phyloP scores from a whole-genome alignment of 371 early-diverging fungal genomes.

The Phascolomyces articulosus region DNA sequence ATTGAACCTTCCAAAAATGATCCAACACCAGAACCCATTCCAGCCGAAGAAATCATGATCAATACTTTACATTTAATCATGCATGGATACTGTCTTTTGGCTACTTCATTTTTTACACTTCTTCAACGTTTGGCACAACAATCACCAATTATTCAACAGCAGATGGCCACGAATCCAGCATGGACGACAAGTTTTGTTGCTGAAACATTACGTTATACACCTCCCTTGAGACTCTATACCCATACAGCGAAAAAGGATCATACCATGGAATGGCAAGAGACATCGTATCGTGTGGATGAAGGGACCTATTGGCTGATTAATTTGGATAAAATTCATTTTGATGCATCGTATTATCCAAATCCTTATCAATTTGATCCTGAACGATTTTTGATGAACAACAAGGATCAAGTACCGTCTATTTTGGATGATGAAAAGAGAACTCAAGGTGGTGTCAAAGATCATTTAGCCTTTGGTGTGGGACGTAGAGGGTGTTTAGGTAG shows the following conservation, averaged over 20 bases:
- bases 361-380: constrained; percentile 16
- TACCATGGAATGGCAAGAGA: constrained; percentile 11
- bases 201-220: constrained; percentile 37
- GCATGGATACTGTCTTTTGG: constrained; percentile 39
- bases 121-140: constrained; percentile 41
- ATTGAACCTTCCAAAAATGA: constrained; percentile 41
- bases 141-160: constrained; percentile 12
- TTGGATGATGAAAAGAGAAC: too few species aligned
- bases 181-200: constrained; percentile 32
- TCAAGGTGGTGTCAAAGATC: constrained; percentile 4
- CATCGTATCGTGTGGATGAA: constrained; percentile 34
- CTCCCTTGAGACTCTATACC: constrained; percentile 28
- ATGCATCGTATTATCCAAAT: constrained; percentile 15
- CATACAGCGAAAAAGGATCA: constrained; percentile 42
- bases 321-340: constrained; percentile 37
- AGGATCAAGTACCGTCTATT: neutral
- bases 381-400: constrained; percentile 8
- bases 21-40: constrained; percentile 35
- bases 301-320: constrained; percentile 34
- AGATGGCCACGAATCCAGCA: constrained; percentile 7
- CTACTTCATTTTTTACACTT: constrained; percentile 34
- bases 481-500: constrained; percentile 20
- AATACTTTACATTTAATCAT: constrained; percentile 41
- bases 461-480: constrained; percentile 24
- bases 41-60: constrained; percentile 34